These are phyloP conservation scores for Amanita brunnescens DNA, from an alignment of 768 basidiomycete species.

Conservation along the genomic window DNA sequence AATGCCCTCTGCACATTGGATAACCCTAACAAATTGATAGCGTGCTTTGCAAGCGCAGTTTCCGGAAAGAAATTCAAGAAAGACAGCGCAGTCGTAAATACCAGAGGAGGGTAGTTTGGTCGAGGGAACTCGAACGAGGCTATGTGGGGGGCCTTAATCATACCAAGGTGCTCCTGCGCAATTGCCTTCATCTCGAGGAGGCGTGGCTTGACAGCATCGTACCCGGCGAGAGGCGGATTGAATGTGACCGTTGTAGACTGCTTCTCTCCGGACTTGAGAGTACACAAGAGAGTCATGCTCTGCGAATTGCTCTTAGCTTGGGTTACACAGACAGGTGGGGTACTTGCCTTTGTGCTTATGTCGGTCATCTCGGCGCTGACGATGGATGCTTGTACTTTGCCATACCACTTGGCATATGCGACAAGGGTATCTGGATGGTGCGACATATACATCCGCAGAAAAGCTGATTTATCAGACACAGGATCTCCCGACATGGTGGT, in stretches of 20 bases:
- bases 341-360: conserved; percentile 55
- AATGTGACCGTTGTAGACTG: conserved; percentile 49
- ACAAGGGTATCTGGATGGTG: conserved; percentile 79
- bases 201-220: conserved; percentile 78
- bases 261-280: conserved; percentile 36
- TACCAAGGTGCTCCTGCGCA: conserved; percentile 72
- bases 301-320: conserved; percentile 15
- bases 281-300: conserved; percentile 67
- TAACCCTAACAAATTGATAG: neutral
- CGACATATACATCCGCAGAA: conserved; percentile 80
- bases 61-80: conserved; percentile 1
- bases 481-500: conserved; percentile 33
- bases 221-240: conserved; percentile 63
- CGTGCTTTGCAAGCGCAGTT: neutral
- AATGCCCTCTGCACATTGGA: conserved; percentile 21
- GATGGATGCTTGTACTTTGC: conserved; percentile 48
- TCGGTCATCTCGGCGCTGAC: conserved; percentile 60
- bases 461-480: conserved; percentile 66
- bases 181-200: conserved; percentile 73
- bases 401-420: conserved; percentile 73
- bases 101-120: neutral
- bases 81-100: neutral
- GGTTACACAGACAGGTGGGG: neutral
- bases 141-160: conserved; percentile 61
- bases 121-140: conserved; percentile 42